These are phyloP conservation scores for Teunomyces funiuensis DNA, from an alignment of 805 yeast species.

Conservation along the genomic window DNA sequence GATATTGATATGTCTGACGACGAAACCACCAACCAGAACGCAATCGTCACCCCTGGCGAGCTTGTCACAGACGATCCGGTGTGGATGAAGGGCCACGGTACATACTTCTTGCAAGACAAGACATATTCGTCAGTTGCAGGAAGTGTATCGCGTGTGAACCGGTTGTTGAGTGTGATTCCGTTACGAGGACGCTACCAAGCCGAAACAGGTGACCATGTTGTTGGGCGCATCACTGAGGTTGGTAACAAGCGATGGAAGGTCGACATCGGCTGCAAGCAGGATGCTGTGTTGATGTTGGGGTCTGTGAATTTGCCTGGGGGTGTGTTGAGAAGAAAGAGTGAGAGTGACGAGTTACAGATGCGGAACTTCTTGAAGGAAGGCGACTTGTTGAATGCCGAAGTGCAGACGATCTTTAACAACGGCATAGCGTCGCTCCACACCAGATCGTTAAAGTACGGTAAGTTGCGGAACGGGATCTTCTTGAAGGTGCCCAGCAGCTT, in stretches of 20 bases:
- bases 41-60: conserved; percentile 91
- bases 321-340: conserved; percentile 87
- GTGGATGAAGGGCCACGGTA: conserved; percentile 99
- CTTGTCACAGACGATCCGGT: conserved; percentile 91
- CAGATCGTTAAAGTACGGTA: conserved; percentile 92
- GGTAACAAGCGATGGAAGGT: conserved; percentile 96
- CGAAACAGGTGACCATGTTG: conserved; percentile 93
- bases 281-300: conserved; percentile 89
- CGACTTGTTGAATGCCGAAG: conserved; percentile 92
- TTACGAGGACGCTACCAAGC: conserved; percentile 86
- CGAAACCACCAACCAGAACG: conserved; percentile 19
- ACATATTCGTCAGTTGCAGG: conserved; percentile 95
- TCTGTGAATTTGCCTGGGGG: conserved; percentile 98
- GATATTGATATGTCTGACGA: conserved; percentile 44
- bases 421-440: conserved; percentile 95
- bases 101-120: conserved; percentile 70
- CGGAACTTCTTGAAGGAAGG: conserved; percentile 92
- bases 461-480: conserved; percentile 86
- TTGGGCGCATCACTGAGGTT: conserved; percentile 92
- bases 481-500: conserved; percentile 79
- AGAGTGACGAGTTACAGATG: conserved; percentile 96
- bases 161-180: conserved; percentile 81
- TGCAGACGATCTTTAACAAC: conserved; percentile 82
- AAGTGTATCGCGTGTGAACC: conserved; percentile 78
- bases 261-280: conserved; percentile 92